These are phyloP conservation scores for Podaxis pistillaris DNA, from an alignment of 768 basidiomycete species.

Conservation along the genomic window DNA sequence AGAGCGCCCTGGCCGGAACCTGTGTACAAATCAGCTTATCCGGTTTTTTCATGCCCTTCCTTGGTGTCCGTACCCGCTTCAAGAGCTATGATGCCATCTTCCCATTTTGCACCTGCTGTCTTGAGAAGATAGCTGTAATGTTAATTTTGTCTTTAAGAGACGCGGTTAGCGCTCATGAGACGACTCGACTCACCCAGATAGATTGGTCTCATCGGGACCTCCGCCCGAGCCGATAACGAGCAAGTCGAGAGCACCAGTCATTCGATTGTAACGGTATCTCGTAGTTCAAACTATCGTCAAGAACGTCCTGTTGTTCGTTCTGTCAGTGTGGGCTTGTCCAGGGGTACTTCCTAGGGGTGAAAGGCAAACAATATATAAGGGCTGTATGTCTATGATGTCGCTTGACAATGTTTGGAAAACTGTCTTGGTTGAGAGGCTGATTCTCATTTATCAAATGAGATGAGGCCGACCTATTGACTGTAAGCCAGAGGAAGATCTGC, in stretches of 20 bases:
- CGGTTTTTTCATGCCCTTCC: not conserved
- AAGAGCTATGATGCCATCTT: constrained; percentile 76
- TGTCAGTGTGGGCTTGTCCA: constrained; percentile 6
- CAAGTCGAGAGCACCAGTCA: constrained; percentile 59
- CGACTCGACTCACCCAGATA: constrained; percentile 66
- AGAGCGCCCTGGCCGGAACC: constrained; percentile 89
- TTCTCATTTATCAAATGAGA: constrained; percentile 2
- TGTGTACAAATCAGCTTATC: constrained; percentile 25
- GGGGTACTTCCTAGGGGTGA: not conserved
- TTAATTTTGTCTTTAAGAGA: constrained; percentile 15
- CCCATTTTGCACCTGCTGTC: constrained; percentile 61
- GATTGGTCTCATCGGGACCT: constrained; percentile 86
- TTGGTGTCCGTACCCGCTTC: constrained; percentile 70
- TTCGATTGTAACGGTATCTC: constrained; percentile 12
- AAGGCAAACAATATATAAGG: constrained; percentile 3
- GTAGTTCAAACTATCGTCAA: not conserved
- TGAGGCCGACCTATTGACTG: not conserved
- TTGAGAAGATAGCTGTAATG: constrained; percentile 83
- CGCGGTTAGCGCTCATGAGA: constrained; percentile 15
- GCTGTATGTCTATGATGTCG: not conserved
- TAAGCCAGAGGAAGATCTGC: not conserved
- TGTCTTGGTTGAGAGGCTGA: not conserved
- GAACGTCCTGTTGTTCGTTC: constrained; percentile 3
- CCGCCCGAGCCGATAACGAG: constrained; percentile 83
- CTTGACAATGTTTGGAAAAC: not conserved